Base-by-base conservation (phyloP, 352 stramenopile genomes). In the Lagenidium sp. region DNA sequence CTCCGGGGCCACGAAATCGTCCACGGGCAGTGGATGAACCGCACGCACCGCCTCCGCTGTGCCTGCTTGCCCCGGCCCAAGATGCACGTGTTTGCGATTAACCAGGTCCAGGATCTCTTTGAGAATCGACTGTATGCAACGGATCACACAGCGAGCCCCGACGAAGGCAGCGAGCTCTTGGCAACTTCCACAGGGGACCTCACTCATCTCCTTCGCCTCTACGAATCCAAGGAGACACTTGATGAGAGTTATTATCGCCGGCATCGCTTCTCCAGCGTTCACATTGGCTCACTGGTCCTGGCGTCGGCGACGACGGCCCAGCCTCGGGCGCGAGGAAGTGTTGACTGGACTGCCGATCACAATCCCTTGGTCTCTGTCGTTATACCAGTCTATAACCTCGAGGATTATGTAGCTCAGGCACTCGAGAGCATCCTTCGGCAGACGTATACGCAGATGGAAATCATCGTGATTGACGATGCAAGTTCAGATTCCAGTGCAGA, bases 71-170 rank as follows among this genome's bases (percentile, higher is more conserved):
- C 57, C 18, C 53, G 36, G 36, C 67, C 77, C 37, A 67, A 85
- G 25, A 68, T 95, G 55, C 63, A 83, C 22, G 76, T 92, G 28
- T 63, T 95, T 21, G 78, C 83, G 11, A 69, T 95, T 36, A 95
- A 95, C 55, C 70, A 87, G 25, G 83, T 95, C 11, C 83, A 95
- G 50, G 55, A 87, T 37, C 50, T 83, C 7, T 95, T 72, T 40
- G 39, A 62, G 30, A 93, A 85, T 37, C 77, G 74, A 1, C 45
- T 94, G 12, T 91, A 89, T 44, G 39, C 34, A 8, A 47, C 51
- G 16, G 39, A 41, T n/a, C 38, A 32, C 35, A 10, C 43, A 19
- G 28, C 55, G 15, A 29, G 50, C 31, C 4, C 41, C 44, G 37
- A 61, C 25, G 25, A 50, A 13, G 19, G 60, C 12, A 20, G 15